Evolutionary conservation across 1,284 basidiomycete genomes (phyloP).

Genomic region (Cutaneotrichosporon cutaneum): DNA sequence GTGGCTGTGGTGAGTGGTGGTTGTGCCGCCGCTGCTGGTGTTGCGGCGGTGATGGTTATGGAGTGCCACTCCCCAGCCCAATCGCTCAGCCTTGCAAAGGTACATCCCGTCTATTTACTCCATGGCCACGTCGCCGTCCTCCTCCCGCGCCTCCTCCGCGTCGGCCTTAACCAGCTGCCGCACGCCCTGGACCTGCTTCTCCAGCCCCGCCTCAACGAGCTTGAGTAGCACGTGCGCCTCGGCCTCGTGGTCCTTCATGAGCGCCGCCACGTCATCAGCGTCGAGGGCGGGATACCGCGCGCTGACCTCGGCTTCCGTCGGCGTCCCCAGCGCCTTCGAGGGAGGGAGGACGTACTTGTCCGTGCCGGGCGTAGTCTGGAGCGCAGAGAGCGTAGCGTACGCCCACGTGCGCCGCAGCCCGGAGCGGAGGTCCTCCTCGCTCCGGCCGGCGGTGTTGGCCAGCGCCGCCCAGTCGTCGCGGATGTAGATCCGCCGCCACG

Average conservation of each 20-base stretch:
- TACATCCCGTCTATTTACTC: slow-evolving; percentile 7
- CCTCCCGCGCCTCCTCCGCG: slow-evolving; percentile 16
- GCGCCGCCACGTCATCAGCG: slow-evolving; percentile 37
- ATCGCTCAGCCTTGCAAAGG: too few species aligned
- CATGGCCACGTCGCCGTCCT: slow-evolving; percentile 24
- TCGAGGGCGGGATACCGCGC: slow-evolving; percentile 45
- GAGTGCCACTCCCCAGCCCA: too few species aligned
- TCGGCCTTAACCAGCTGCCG: slow-evolving; percentile 30
- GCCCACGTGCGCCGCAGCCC: slow-evolving; percentile 34
- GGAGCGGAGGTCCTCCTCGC: slow-evolving; percentile 43
- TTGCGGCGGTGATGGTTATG: too few species aligned
- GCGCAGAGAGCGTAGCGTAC: slow-evolving; percentile 37
- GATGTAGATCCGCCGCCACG: slow-evolving; percentile 84
- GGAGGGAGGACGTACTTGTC: slow-evolving; percentile 35
- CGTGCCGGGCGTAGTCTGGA: slow-evolving; percentile 33
- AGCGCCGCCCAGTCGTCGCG: slow-evolving; percentile 64
- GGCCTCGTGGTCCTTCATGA: slow-evolving; percentile 43
- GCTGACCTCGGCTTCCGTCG: slow-evolving; percentile 37
- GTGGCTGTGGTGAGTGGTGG: too few species aligned
- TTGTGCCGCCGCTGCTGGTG: too few species aligned
- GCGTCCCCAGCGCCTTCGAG: slow-evolving; percentile 36
- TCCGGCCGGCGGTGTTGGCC: slow-evolving; percentile 43
- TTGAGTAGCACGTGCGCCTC: slow-evolving; percentile 40
- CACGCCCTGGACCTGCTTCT: slow-evolving; percentile 37
- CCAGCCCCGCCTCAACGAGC: slow-evolving; percentile 38